phyloP scores from a whole-genome alignment of 371 early-diverging fungal genomes.

The Cokeromyces recurvatus region DNA sequence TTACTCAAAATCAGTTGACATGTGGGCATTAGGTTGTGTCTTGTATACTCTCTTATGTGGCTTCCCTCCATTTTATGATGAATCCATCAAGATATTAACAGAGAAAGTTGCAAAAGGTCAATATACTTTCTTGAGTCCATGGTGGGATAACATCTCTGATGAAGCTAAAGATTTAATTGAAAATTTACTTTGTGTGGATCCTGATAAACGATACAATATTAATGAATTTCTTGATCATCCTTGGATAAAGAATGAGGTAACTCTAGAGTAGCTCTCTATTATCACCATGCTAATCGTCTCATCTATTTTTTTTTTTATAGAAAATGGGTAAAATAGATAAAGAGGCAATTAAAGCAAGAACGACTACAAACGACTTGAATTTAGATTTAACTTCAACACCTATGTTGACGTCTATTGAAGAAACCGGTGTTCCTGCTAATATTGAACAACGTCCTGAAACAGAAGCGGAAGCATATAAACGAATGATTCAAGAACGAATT shows the following conservation, averaged over 20 bases:
- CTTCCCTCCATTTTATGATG: conserved; percentile 89
- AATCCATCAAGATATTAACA: conserved; percentile 49
- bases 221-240: conserved; percentile 73
- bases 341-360: conserved; percentile 6
- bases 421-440: not conserved
- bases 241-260: conserved; percentile 58
- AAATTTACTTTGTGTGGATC: conserved; percentile 54
- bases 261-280: not conserved
- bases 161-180: conserved; percentile 74
- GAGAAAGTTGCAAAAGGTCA: conserved; percentile 64
- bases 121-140: conserved; percentile 64
- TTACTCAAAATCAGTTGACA: conserved; percentile 84
- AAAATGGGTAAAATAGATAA: conserved; percentile 2
- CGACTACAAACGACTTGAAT: not conserved
- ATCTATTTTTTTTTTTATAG: conserved; percentile 7
- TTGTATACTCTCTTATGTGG: conserved; percentile 87
- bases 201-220: conserved; percentile 50
- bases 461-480: conserved; percentile 22
- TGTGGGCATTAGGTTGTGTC: conserved; percentile 94
- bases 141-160: conserved; percentile 71
- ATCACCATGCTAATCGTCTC: no score
- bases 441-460: conserved; percentile 7
- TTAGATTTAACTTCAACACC: conserved; percentile 6
- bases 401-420: conserved; percentile 6
- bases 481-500: conserved; percentile 23